Evolutionary conservation across 805 yeast species (phyloP), one percentile per base, ranked within the genome.

Genomic region (Schwanniomyces yamadae): DNA sequence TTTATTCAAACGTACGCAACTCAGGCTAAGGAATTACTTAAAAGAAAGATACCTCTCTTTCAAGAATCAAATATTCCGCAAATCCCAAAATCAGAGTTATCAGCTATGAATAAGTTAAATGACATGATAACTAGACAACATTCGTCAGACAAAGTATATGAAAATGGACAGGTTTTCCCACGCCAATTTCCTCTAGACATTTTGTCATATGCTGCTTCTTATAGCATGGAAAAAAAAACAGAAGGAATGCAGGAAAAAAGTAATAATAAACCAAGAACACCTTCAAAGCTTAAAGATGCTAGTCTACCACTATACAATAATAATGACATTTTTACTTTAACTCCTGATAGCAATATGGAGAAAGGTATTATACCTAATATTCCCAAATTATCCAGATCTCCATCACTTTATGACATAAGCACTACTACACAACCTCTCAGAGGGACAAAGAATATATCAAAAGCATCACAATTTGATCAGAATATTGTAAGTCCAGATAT

Each of bases 1-100:
- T 81, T 80, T 45, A 66, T 76, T 11, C 83, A 79, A 47, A 79
- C 85, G 0, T 81, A 80, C 52, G 70, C 75, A 1, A 71, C 72
- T 23, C 83, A 79, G 52, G 69, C 80, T 39, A 63, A 52, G 31
- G 60, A 54, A 23, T 43, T 66, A 25, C 38, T 66, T 13, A 40
- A 41, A 18, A 51, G 48, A 13, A 49, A 52, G 23, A 54, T 54
- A 12, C 11, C 9, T 10, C 13, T 6, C 11, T 55, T 50, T 15
- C 49, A 55, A 5, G 54, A 55, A 10, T 44, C 44, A 15, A 53
- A 50, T 36, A 49, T 50, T 21, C 39, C 44, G 47, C 50, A 2
- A 26, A 33, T 11, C 28, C 17, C 16, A 5, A 48, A 45, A 29
- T 33, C 35, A 10, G 58, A 55, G 22, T 41, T 58, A 46, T 54